These are phyloP conservation scores for Stygiomarasmius scandens DNA, from an alignment of 1,284 basidiomycete genomes.

Conservation along the genomic window DNA sequence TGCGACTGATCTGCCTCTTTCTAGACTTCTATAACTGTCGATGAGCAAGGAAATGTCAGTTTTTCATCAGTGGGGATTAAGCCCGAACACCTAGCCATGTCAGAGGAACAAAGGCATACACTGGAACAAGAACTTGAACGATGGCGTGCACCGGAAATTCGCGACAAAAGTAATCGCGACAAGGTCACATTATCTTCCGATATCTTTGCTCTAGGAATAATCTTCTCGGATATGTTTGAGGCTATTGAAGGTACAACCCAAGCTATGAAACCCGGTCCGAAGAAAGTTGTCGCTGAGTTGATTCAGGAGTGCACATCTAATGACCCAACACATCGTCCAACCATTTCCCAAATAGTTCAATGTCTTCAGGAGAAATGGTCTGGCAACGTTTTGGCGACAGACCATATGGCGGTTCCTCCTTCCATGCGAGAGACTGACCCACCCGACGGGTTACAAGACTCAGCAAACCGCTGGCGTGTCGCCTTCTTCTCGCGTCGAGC, in stretches of 20 bases:
- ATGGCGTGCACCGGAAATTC: conserved; percentile 11
- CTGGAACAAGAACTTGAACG: background rate
- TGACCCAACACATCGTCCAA: conserved; percentile 9
- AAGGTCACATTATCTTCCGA: conserved; percentile 3
- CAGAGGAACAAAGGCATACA: background rate
- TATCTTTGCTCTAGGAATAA: conserved; percentile 10
- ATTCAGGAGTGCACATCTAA: conserved; percentile 1
- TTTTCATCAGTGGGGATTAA: conserved; percentile 5
- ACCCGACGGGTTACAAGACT: conserved; percentile 7
- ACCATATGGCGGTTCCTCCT: conserved; percentile 7
- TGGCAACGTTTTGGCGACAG: conserved; percentile 2
- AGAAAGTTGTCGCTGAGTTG: background rate
- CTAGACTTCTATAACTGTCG: conserved; percentile 3
- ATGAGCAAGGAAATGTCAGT: conserved; percentile 2
- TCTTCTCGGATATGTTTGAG: conserved; percentile 2
- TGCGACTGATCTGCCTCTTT: background rate
- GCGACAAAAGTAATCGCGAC: background rate
- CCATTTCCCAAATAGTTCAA: background rate
- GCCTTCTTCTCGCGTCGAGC: conserved; percentile 1
- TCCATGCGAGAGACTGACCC: background rate
- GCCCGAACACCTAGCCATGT: background rate
- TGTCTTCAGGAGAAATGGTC: background rate
- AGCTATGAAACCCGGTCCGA: too few species aligned
- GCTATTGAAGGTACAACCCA: background rate
- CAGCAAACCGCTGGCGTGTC: conserved; percentile 10